Evolutionary conservation across 2,329 filamentous ascomycete genomes (phyloP).

Genomic region (Colletotrichum kahawae): DNA sequence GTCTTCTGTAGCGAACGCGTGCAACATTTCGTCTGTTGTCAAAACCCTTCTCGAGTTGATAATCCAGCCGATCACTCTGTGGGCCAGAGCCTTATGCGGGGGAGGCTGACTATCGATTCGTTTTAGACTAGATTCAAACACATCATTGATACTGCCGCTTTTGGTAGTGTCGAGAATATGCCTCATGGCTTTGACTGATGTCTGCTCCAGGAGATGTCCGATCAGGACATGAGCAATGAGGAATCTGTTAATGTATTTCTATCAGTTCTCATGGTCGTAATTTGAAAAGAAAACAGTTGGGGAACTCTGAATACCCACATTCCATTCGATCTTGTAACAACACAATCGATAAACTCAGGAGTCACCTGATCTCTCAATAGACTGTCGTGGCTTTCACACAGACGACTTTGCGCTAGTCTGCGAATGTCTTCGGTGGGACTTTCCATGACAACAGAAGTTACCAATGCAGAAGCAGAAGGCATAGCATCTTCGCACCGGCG

Average conservation of each 20-base stretch:
- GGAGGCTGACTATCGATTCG: background rate
- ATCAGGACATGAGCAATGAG: rapidly evolving
- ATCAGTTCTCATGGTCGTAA: background rate
- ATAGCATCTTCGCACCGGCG: rapidly evolving
- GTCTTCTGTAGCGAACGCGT: background rate
- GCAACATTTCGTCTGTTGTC: rapidly evolving
- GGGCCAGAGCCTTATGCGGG: rapidly evolving
- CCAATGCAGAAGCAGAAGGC: background rate
- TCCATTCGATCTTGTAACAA: background rate
- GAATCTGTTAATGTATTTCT: rapidly evolving
- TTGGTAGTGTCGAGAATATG: background rate
- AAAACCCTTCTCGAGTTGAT: background rate
- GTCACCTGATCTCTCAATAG: background rate
- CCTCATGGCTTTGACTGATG: background rate
- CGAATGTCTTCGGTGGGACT: background rate
- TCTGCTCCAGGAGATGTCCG: background rate
- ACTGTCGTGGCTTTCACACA: background rate
- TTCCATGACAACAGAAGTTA: background rate
- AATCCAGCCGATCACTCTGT: background rate
- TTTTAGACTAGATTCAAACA: background rate
- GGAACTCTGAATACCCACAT: background rate
- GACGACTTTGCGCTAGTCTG: background rate
- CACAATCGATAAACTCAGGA: background rate
- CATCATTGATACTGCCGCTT: background rate
- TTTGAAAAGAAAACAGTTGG: rapidly evolving